These are phyloP conservation scores for Dothistroma pini DNA, from an alignment of 2,329 filamentous ascomycete genomes.

Conservation along the genomic window DNA sequence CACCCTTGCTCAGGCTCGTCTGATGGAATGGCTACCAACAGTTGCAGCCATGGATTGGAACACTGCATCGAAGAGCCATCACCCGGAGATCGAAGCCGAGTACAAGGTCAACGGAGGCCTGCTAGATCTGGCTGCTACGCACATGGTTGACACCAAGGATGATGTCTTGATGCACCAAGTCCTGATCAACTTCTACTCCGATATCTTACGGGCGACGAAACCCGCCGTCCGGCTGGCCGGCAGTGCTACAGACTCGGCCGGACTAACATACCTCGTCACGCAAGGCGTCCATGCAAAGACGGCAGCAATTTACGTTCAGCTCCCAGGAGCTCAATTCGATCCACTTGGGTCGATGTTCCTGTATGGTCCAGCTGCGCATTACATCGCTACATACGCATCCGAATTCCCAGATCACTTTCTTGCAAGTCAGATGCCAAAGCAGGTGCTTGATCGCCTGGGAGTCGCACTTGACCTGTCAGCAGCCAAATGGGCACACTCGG, in stretches of 20 bases:
- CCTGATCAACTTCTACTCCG: slow-evolving; percentile 55
- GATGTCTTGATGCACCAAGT: slow-evolving; percentile 61
- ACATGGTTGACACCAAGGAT: slow-evolving; percentile 54
- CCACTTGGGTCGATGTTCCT: slow-evolving; percentile 53
- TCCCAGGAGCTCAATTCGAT: slow-evolving; percentile 43
- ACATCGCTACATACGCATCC: slow-evolving; percentile 55
- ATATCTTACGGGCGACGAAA: slow-evolving; percentile 41
- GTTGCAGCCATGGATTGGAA: slow-evolving; percentile 55
- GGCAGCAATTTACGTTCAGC: slow-evolving; percentile 51
- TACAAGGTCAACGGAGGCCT: slow-evolving; percentile 41
- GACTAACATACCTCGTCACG: slow-evolving; percentile 52
- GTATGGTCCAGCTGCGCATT: slow-evolving; percentile 53
- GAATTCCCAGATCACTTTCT: slow-evolving; percentile 55
- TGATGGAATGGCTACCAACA: slow-evolving; percentile 56
- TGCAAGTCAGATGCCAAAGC: slow-evolving; percentile 42
- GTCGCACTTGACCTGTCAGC: slow-evolving; percentile 45
- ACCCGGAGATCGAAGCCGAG: slow-evolving; percentile 48
- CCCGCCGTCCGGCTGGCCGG: slow-evolving; percentile 1
- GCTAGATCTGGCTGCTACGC: slow-evolving; percentile 52
- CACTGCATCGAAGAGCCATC: slow-evolving; percentile 49
- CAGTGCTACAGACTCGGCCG: slow-evolving; percentile 16
- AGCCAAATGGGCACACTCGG: slow-evolving; percentile 50
- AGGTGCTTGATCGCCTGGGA: slow-evolving; percentile 48
- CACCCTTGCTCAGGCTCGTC: slow-evolving; percentile 57
- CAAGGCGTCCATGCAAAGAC: slow-evolving; percentile 50